Percentiles rank a stretch among this genome's conserved stretches.
Conservation (phyloP, 2,329 filamentous ascomycete genomes). For the Ophiostoma perfectum region DNA sequence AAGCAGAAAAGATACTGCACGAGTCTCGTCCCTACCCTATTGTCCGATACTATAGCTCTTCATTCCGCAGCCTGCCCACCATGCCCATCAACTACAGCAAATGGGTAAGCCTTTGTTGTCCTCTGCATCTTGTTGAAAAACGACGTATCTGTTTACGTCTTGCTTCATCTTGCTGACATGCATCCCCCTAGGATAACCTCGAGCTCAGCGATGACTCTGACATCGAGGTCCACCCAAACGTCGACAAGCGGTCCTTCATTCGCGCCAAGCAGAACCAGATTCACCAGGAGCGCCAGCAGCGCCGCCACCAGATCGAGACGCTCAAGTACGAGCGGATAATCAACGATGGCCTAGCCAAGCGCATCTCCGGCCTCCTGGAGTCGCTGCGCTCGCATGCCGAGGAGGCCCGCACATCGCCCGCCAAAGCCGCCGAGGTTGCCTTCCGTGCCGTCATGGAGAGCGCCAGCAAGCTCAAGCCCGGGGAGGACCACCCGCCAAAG, state of each 20-base stretch:
- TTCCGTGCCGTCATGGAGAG: constrained; percentile 87
- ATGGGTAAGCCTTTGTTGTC: constrained; percentile 45
- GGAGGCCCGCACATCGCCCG: constrained; percentile 50
- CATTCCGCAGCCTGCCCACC: constrained; percentile 24
- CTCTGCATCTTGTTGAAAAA: not conserved
- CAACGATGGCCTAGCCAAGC: constrained; percentile 82
- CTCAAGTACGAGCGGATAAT: constrained; percentile 88
- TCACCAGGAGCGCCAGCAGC: constrained; percentile 79
- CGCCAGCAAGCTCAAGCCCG: constrained; percentile 56
- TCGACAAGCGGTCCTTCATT: constrained; percentile 97
- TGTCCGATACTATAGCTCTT: no score
- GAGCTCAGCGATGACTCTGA: constrained; percentile 98
- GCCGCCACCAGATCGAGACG: constrained; percentile 82
- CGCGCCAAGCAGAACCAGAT: constrained; percentile 97
- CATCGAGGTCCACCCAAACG: constrained; percentile 96
- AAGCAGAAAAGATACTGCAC: not conserved
- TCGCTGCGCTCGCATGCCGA: constrained; percentile 68
- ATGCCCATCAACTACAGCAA: constrained; percentile 57
- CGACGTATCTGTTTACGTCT: not conserved
- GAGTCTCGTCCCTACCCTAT: not conserved
- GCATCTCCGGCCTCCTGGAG: constrained; percentile 72
- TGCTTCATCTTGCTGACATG: not conserved
- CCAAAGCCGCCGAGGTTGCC: constrained; percentile 62
- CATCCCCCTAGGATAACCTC: constrained; percentile 58
- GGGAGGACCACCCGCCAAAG: constrained; percentile 68